A percentile compares a stretch with the other conserved stretches of the same genome.
These are phyloP conservation scores for Alloteropsis semialata DNA, from an alignment of 176 grass and related monocot genomes.

Conservation along the genomic window DNA sequence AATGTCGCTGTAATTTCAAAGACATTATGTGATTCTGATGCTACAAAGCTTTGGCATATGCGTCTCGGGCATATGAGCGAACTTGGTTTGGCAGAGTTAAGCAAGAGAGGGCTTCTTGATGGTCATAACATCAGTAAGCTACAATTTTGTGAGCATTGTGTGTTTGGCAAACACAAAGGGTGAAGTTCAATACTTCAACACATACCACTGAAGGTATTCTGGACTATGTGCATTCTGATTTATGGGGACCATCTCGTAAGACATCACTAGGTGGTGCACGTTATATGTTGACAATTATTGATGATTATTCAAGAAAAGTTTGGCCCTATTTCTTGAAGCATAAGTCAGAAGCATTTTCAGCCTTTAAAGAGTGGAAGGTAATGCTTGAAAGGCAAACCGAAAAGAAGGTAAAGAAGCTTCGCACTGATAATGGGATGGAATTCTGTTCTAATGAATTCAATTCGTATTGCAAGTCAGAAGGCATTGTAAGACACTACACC, in stretches of 20 bases:
- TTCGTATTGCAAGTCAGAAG: background rate
- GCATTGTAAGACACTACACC: background rate
- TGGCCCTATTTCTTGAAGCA: conserved; percentile 14
- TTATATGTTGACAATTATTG: background rate
- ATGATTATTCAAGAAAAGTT: conserved; percentile 16
- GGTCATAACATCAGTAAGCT: background rate
- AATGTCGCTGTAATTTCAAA: background rate
- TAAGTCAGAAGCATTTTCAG: background rate
- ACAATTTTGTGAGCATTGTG: background rate
- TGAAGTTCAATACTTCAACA: background rate
- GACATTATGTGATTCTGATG: background rate
- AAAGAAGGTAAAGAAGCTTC: conserved; percentile 12
- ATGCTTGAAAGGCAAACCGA: background rate
- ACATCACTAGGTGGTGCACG: background rate
- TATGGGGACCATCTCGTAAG: background rate
- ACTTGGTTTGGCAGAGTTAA: background rate
- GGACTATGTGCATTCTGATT: conserved; percentile 5
- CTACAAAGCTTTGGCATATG: background rate
- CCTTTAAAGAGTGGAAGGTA: conserved; percentile 18
- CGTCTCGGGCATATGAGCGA: background rate
- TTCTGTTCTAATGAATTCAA: background rate
- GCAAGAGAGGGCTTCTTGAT: background rate
- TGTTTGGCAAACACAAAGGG: conserved; percentile 10
- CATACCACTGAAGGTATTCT: background rate
- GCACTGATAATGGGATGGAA: conserved; percentile 11